Conservation (phyloP, 169 alveolate genomes). For the Perkinsus chesapeaki region DNA sequence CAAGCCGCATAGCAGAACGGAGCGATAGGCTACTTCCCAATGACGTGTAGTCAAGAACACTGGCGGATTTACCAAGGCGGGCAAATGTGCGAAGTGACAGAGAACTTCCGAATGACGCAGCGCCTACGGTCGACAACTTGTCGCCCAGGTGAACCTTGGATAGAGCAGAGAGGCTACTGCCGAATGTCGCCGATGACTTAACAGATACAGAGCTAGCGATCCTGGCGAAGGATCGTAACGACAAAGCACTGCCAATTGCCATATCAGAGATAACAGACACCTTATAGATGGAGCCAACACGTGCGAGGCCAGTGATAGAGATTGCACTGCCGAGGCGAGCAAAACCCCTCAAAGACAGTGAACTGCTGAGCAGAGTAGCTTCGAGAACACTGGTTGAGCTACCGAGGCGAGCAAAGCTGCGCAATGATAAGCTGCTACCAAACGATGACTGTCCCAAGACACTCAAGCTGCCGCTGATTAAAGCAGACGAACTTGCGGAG, state of each 20-base stretch:
- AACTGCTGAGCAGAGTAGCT: background rate
- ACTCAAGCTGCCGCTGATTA: background rate
- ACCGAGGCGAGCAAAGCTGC: background rate
- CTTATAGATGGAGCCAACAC: background rate
- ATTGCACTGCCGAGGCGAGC: background rate
- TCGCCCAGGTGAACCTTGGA: background rate
- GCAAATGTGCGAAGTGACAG: background rate
- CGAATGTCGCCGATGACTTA: background rate
- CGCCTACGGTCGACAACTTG: background rate
- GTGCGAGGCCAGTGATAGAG: background rate
- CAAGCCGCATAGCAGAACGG: background rate
- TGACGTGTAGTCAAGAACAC: background rate
- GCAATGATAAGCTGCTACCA: background rate
- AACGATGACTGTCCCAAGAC: background rate
- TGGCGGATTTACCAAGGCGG: background rate
- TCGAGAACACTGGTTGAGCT: background rate
- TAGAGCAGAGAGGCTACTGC: background rate
- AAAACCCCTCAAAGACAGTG: background rate
- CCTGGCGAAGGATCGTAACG: background rate
- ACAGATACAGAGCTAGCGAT: background rate
- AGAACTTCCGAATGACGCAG: background rate
- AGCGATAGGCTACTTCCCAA: background rate
- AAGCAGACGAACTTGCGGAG: background rate
- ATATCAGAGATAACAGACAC: background rate
- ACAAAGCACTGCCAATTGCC: background rate